Percentiles rank a stretch among this genome's conserved stretches.
Evolutionary conservation across 148 eudicot genomes (phyloP).

Genomic region (Heliamphora exappendiculata): DNA sequence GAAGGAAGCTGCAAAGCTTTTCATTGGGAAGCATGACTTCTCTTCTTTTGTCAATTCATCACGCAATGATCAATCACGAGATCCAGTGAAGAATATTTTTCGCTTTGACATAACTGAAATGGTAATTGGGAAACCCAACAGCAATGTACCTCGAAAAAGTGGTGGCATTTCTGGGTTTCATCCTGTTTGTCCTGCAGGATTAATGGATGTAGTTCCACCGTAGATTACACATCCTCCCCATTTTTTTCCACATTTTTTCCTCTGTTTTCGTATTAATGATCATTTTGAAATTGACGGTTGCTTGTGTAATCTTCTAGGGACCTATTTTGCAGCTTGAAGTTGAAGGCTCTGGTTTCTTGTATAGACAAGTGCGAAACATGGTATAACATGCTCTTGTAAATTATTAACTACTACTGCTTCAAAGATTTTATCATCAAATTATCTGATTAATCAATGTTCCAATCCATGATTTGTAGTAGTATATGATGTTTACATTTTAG

Average conservation of each 20-base stretch:
- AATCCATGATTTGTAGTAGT: neutral
- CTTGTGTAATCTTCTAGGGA: constrained; percentile 45
- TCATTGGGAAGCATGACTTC: constrained; percentile 72
- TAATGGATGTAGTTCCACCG: neutral
- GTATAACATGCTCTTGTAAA: constrained; percentile 24
- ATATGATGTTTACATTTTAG: too few relatives aligned
- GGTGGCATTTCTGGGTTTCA: neutral
- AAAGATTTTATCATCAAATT: neutral
- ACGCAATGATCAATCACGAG: constrained; percentile 45
- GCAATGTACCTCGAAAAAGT: constrained; percentile 5
- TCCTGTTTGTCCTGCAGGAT: neutral
- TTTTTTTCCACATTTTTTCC: neutral
- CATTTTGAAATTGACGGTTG: neutral
- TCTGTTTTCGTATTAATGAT: neutral
- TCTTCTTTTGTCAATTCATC: constrained; percentile 70
- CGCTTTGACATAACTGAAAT: constrained; percentile 63
- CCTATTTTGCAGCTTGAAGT: constrained; percentile 81
- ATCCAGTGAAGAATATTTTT: constrained; percentile 69
- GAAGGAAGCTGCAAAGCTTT: constrained; percentile 62
- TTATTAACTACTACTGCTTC: neutral
- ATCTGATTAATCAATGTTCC: neutral
- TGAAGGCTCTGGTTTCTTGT: constrained; percentile 94
- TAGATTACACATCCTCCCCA: neutral
- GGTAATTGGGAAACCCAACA: constrained; percentile 29
- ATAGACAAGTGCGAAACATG: constrained; percentile 97